Evolutionary conservation across 257 asterid species (phyloP).

Genomic region (Voacanga thouarsii): DNA sequence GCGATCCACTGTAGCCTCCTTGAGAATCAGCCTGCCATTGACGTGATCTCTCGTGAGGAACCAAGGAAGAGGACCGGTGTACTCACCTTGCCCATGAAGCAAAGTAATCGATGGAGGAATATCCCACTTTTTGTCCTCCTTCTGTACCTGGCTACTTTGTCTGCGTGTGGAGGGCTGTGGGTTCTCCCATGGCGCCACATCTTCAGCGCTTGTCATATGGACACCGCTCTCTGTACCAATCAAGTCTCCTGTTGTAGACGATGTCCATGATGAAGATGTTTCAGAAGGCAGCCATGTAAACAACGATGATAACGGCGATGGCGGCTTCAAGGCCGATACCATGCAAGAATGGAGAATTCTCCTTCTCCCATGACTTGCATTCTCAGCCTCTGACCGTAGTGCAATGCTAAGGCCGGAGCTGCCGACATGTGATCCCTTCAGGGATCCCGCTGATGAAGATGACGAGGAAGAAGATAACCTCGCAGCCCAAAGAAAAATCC

Average conservation of each 20-base stretch:
- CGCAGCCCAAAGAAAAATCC: background rate
- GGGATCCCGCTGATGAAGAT: background rate
- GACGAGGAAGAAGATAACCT: background rate
- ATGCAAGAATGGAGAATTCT: background rate
- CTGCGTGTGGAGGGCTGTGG: background rate
- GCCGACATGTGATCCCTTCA: background rate
- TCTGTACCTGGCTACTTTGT: background rate
- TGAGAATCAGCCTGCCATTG: conserved; percentile 12
- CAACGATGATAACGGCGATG: background rate
- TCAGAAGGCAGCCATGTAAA: background rate
- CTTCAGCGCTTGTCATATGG: conserved; percentile 7
- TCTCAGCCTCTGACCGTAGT: background rate
- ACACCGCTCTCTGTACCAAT: conserved; percentile 24
- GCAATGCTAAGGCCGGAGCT: background rate
- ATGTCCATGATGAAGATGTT: conserved; percentile 13
- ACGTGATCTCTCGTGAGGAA: conserved; percentile 6
- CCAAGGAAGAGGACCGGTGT: background rate
- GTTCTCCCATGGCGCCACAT: background rate
- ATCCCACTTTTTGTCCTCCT: background rate
- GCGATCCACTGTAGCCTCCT: background rate
- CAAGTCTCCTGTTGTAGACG: conserved; percentile 12
- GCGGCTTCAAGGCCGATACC: background rate
- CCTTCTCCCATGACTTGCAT: background rate
- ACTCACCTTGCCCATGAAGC: background rate
- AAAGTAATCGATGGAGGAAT: conserved; percentile 18